Evolutionary conservation across 2,329 filamentous ascomycete species (phyloP), one percentile per base, ranked within the genome.

Genomic region (Purpureocillium takamizusanense): DNA sequence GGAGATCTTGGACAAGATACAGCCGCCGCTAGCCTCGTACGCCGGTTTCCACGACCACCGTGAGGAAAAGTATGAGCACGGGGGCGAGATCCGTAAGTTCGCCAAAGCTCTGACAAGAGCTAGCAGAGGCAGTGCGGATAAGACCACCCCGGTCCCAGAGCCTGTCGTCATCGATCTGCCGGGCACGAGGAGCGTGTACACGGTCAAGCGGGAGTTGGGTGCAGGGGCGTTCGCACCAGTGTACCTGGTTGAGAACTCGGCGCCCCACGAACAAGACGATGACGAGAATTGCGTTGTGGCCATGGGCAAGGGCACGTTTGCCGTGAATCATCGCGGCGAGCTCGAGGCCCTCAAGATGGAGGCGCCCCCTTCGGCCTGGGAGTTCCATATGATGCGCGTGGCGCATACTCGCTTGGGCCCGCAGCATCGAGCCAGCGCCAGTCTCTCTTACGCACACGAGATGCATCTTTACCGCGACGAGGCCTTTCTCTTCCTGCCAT

Each of bases 281-380:
- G 60, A 66, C 14, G 66, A 74, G 13, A 69, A 74, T 25, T 37
- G 57, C 50, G 38, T 58, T 53, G 29, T 66, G 4, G 66, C 67
- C 40, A 77, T 83, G 73, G 77, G 80, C 40, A 79, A 76, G 51
- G 73, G 78, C 23, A 62, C 69, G 11, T 77, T 81, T 52, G 67
- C 74, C n/a, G 53, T 69, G 9, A 66, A 65, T 27, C 65, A 67
- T 33, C 78, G 84, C 31, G 66, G 67, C 32, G 46, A 67, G 1
- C 70, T 92, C 4, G 88, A 95, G 60, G 92, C 92, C 2, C 71
- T 98, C 50, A 98, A 98, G 62, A 89, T 95, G 78, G 92, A 98
- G 63, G 76, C 83, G 25, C 87, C 89, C 1, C 86, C 90, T 0
- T 83, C 81, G 4, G 73, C 85, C 0, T 98, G 92, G 92, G 92